Evolutionary conservation across 306 rosid genomes (phyloP), one percentile per base, ranked within the genome.

Genomic region (Erythrophleum fordii): DNA sequence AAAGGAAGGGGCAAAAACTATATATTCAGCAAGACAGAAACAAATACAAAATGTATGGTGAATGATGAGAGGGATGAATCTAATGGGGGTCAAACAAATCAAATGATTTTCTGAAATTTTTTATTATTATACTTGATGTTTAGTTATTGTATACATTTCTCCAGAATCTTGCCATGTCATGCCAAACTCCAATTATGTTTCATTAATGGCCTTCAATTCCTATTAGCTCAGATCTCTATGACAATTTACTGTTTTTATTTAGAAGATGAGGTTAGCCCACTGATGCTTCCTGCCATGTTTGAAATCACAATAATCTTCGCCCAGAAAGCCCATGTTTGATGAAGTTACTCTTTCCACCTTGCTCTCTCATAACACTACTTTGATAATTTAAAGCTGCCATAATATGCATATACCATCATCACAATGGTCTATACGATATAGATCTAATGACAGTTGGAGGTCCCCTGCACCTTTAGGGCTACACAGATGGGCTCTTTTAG

Each of bases 211-310:
- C 78, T 59, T 44, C 23, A 28, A 12, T 46, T 51, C 71, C 72
- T 66, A 66, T 75, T 45, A 49, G 79, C 84, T 74, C 86, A 35
- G 16, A 74, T 82, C 66, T 78, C 81, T 13, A 78, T 59, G 59
- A 61, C 81, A 75, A 65, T 70, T 34, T 59, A 78, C 74, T 2
- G 31, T 45, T 51, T 68, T 74, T 29, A 74, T 55, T 60, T 35
- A 75, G 76, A 69, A 25, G 49, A 66, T 78, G 58, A 59, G 62
- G 60, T 9, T 56, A 59, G 48, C 20, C 62, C 65, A 12, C 75
- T 44, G 9, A 73, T 53, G 69, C 80, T 81, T 81, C 51, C 29
- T 31, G 58, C 76, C 25, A 20, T 69, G 77, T 65, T 37, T 74
- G 46, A 58, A 79, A 62, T 78, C 42, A 48, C 23, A 78, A 26